Base-by-base conservation (phyloP, 2,329 filamentous ascomycete species). In the Fusarium irregulare region DNA sequence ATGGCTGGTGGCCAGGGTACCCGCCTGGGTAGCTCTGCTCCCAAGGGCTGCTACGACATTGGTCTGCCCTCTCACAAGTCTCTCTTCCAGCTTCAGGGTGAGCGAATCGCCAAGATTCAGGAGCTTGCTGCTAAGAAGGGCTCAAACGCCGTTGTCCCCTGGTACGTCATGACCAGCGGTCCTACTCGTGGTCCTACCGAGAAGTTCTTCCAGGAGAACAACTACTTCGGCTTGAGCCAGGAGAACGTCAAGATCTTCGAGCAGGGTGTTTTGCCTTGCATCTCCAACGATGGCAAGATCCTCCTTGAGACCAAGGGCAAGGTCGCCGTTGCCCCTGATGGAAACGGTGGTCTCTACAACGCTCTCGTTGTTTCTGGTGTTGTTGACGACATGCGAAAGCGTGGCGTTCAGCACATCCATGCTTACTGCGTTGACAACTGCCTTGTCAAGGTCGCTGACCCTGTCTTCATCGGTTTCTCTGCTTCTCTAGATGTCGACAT, bases 141-240 rank as follows among this genome's bases (percentile, higher is more conserved):
- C 18, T 71, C 83, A 65, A 84, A 84, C 50, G 89, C 89, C 45
- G 85, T 91, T 32, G 90, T 98, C 44, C 96, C 96, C 14, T 99
- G 96, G 96, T 99, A 99, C 83, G 93, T 99, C 81, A 99, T 99
- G 96, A 99, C 96, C 76, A 97, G 93, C 76, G 96, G 96, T 7
- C 96, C 96, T 47, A 99, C 96, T 10, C 89, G 94, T 73, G 89
- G 89, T 66, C 93, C 94, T 42, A 99, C 96, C n/a, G 92, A 97
- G 85, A 86, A 92, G 67, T 99, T 96, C 85, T 98, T 99, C 81
- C 84, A 92, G 79, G 87, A 97, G 81, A 87, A 98, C 85, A 88
- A 89, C 61, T 98, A 94, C 85, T 99, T 99, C 80, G 96, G 96
- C 8, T 83, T 99, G 64, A 87, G 91, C 73, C 88, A 92, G 82